A percentile compares a stretch with the other conserved stretches of the same genome.
These are phyloP conservation scores for Leptographium galeiforme DNA, from an alignment of 2,329 filamentous ascomycete species.

Conservation along the genomic window DNA sequence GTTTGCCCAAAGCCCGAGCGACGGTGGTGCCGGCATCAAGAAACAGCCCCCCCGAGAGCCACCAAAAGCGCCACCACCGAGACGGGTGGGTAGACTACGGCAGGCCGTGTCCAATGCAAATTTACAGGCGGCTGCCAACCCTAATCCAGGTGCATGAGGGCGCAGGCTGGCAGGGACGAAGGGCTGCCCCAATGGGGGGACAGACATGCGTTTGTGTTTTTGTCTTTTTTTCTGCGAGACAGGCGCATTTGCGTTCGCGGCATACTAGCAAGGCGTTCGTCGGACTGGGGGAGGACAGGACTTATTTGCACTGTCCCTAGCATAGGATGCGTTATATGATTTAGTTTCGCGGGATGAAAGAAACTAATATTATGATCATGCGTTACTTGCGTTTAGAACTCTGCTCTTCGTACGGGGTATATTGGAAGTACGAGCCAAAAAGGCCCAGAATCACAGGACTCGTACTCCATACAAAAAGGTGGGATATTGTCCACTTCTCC, in stretches of 20 bases:
- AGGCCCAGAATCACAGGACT: too few species aligned
- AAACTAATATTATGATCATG: not conserved
- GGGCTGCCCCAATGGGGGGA: not conserved
- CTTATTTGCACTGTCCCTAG: not conserved
- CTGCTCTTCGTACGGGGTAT: too few species aligned
- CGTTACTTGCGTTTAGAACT: too few species aligned
- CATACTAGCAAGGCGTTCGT: not conserved
- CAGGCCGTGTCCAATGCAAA: conserved; percentile 10
- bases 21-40: conserved; percentile 4
- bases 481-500: too few species aligned
- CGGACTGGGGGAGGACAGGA: not conserved
- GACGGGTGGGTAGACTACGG: conserved; percentile 9
- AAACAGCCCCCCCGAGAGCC: conserved; percentile 13
- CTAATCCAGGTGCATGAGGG: not conserved
- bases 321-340: not conserved
- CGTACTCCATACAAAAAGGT: too few species aligned
- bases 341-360: not conserved
- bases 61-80: conserved; percentile 13
- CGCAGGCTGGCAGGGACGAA: too few species aligned
- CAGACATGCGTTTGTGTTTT: not conserved
- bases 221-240: not conserved
- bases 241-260: not conserved
- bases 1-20: not conserved
- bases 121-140: conserved; percentile 4
- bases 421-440: too few species aligned